Evolutionary conservation across 2,329 filamentous ascomycete species (phyloP), one percentile per base, ranked within the genome.

Genomic region (Claviceps sp.): DNA sequence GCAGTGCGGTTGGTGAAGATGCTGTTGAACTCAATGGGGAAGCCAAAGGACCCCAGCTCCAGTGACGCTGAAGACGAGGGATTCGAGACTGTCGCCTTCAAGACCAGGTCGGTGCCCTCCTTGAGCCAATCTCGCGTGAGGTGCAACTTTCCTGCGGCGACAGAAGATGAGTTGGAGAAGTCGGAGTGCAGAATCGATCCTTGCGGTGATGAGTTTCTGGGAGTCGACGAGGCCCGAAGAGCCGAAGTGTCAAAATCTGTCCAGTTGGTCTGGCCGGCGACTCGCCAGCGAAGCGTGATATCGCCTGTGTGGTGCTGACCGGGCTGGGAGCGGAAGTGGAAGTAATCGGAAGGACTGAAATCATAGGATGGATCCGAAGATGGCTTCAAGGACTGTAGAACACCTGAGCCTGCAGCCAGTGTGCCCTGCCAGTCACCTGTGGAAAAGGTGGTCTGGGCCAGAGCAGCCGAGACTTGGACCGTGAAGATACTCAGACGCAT

Each of bases 21-120:
- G 61, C 75, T 82, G 64, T 82, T 82, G 65, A 81, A 79, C 59
- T 80, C 76, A 19, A 77, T 70, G 0, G 78, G 78, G 49, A 82
- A 73, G 0, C 78, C 79, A 1, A 82, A 66, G 47, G 73, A 73
- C 1, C 79, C 79, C 5, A 82, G 62, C 53, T 82, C 78, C 2
- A 82, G 52, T 0, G 19, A 81, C 56, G 2, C 70, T 77, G 60
- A 81, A 75, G 16, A 68, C 26, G 48, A 50, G 30, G 48, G 48
- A 16, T 50, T 50, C 7, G 48, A 24, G 30, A 50, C 48, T 4
- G 48, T 50, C 14, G 48, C 48, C 34, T 39, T 68, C 3, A 82
- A 63, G 5, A 68, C 73, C 2, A 82, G 59, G 53, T 80, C 75
- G 1, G 70, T 71, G 0, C 68, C 63, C 0, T 72, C 60, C 2